Conservation (phyloP, 371 early-diverging fungal genomes). For the Mortierella sp. region DNA sequence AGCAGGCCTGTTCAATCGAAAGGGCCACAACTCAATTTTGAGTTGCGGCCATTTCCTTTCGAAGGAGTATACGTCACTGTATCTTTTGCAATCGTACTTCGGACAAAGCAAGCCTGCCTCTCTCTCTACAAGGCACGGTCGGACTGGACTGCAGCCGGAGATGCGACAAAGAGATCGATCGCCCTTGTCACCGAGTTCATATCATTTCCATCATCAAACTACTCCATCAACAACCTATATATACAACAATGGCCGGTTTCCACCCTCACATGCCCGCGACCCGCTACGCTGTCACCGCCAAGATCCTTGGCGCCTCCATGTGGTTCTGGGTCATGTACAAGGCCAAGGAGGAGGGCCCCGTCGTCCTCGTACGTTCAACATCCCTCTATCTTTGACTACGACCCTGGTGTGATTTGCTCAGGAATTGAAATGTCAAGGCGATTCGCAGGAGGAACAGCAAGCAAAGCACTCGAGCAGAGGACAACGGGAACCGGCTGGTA, state of each 20-base stretch:
- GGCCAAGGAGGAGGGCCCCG: slow-evolving; percentile 85
- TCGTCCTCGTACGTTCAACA: slow-evolving; percentile 71
- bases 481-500: too few species aligned
- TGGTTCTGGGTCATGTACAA: slow-evolving; percentile 94
- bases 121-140: neutral
- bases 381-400: neutral
- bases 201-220: slow-evolving; percentile 14
- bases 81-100: neutral
- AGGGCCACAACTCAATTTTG: neutral
- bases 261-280: slow-evolving; percentile 58
- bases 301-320: slow-evolving; percentile 79
- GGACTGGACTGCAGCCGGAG: neutral
- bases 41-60: too few species aligned
- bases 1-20: neutral
- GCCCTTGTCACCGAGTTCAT: neutral
- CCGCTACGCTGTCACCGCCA: slow-evolving; percentile 48
- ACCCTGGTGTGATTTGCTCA: neutral
- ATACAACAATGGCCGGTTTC: slow-evolving; percentile 50
- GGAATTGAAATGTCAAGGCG: neutral
- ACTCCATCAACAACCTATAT: slow-evolving; percentile 14
- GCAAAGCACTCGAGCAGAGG: neutral
- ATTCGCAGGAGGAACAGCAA: neutral
- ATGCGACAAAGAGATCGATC: neutral
- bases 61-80: slow-evolving; percentile 10
- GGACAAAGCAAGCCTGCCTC: neutral